Conservation (phyloP, 2,329 filamentous ascomycete species). For the Tympanopsis confertula region DNA sequence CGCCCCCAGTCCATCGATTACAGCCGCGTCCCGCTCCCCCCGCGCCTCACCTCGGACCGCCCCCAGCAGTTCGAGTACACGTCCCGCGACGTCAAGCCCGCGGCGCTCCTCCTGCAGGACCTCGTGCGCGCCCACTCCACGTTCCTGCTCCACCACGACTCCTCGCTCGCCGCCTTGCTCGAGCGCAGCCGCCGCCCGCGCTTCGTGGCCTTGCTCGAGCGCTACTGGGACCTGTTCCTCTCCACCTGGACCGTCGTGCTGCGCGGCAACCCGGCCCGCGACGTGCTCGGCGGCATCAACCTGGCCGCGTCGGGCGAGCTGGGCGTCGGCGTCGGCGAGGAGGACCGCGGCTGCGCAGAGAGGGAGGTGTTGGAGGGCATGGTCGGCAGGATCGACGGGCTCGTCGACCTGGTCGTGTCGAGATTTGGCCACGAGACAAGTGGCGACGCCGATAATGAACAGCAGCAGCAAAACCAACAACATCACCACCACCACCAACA, state of each 20-base stretch:
- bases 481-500: conserved; percentile 15
- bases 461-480: conserved; percentile 10
- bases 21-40: conserved; percentile 57
- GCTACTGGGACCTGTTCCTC: conserved; percentile 67
- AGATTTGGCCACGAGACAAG: conserved; percentile 51
- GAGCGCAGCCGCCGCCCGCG: conserved; percentile 49
- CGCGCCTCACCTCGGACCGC: conserved; percentile 29
- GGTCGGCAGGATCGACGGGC: conserved; percentile 64
- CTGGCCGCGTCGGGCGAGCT: conserved; percentile 83
- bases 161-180: conserved; percentile 61
- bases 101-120: conserved; percentile 67
- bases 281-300: conserved; percentile 74
- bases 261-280: conserved; percentile 74
- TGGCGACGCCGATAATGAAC: conserved; percentile 16
- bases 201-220: conserved; percentile 62
- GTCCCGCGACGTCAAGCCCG: conserved; percentile 76
- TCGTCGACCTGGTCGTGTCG: conserved; percentile 79
- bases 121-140: conserved; percentile 69
- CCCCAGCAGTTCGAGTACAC: conserved; percentile 63
- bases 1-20: conserved; percentile 73
- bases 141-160: conserved; percentile 80
- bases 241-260: conserved; percentile 80
- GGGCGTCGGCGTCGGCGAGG: conserved; percentile 87
- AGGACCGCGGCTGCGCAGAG: conserved; percentile 88
- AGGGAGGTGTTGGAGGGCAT: conserved; percentile 84